A percentile compares a stretch with the other conserved stretches of the same genome.
Evolutionary conservation across 129 eudicot species (phyloP).

Genomic region (Chrysanthemum seticuspe): DNA sequence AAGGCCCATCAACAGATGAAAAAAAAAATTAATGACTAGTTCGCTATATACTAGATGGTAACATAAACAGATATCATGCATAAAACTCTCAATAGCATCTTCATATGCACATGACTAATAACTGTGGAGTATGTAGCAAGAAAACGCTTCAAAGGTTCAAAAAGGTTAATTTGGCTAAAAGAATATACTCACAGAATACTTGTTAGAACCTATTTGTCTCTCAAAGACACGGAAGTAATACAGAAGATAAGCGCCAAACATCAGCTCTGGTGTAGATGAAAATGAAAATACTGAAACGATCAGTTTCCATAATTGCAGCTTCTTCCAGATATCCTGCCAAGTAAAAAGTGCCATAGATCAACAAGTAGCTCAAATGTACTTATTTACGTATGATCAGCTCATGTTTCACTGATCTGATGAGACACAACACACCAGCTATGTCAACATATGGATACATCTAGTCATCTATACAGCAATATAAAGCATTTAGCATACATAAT

Average conservation of each 20-base stretch:
- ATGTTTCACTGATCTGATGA: too few species aligned
- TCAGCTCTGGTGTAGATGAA: slow-evolving; percentile 87
- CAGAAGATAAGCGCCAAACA: slow-evolving; percentile 86
- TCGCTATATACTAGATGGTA: too few species aligned
- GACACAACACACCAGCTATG: too few species aligned
- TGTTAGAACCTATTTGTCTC: slow-evolving; percentile 95
- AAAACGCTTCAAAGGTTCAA: slow-evolving; percentile 9
- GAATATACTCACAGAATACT: slow-evolving; percentile 72
- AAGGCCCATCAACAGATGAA: neutral
- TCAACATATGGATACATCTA: too few species aligned
- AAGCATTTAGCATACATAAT: too few species aligned
- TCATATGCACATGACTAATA: slow-evolving; percentile 5
- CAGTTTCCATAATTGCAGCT: slow-evolving; percentile 86
- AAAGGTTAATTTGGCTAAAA: slow-evolving; percentile 5
- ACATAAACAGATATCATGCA: neutral
- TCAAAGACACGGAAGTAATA: slow-evolving; percentile 98
- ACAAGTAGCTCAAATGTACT: slow-evolving; percentile 18
- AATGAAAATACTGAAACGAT: slow-evolving; percentile 78
- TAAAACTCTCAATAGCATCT: slow-evolving; percentile 1
- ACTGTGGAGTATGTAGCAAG: neutral
- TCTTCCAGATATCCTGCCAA: slow-evolving; percentile 85
- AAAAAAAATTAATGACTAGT: neutral
- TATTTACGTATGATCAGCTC: neutral
- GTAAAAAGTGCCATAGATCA: slow-evolving; percentile 15
- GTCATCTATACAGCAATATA: too few species aligned